Percentiles rank a stretch among this genome's conserved stretches.
Evolutionary conservation across 495 filamentous ascomycete genomes (phyloP).

Genomic region (Pyronema domesticum): DNA sequence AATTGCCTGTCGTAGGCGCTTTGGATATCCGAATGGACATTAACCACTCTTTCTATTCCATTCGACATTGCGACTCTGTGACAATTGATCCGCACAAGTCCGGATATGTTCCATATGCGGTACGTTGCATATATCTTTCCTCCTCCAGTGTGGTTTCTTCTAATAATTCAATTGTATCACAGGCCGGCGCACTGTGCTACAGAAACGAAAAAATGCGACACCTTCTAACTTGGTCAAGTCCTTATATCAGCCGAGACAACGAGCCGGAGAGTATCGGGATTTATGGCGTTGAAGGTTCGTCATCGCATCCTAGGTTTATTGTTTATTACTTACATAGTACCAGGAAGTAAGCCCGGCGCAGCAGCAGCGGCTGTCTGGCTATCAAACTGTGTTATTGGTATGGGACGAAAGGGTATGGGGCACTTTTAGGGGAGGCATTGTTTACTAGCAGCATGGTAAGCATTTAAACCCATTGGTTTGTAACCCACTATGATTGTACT

Average conservation of each 20-base stretch:
- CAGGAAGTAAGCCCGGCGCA: slow-evolving; percentile 10
- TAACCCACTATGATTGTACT: background rate
- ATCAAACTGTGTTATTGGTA: slow-evolving; percentile 7
- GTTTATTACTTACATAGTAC: background rate
- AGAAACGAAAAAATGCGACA: slow-evolving; percentile 31
- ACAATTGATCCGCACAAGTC: slow-evolving; percentile 35
- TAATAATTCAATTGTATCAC: background rate
- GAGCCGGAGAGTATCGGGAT: slow-evolving; percentile 28
- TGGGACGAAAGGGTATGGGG: slow-evolving; percentile 6
- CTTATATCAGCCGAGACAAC: slow-evolving; percentile 25
- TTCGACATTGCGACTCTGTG: slow-evolving; percentile 24
- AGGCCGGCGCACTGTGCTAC: slow-evolving; percentile 30
- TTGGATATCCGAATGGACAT: background rate
- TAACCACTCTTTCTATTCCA: background rate
- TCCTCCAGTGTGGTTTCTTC: too few species aligned
- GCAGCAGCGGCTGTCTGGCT: slow-evolving; percentile 4
- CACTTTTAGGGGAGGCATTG: slow-evolving; percentile 1
- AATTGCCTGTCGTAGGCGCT: too few species aligned
- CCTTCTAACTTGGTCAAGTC: slow-evolving; percentile 33
- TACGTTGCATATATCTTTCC: background rate
- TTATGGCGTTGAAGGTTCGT: slow-evolving; percentile 33
- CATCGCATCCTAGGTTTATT: background rate
- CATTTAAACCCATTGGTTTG: background rate
- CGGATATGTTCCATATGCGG: slow-evolving; percentile 33
- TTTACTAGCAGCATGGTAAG: slow-evolving; percentile 6